Percentiles rank a stretch among this genome's conserved stretches.
phyloP scores from a whole-genome alignment of 106 monocot genomes.

The Gastrodia elata region DNA sequence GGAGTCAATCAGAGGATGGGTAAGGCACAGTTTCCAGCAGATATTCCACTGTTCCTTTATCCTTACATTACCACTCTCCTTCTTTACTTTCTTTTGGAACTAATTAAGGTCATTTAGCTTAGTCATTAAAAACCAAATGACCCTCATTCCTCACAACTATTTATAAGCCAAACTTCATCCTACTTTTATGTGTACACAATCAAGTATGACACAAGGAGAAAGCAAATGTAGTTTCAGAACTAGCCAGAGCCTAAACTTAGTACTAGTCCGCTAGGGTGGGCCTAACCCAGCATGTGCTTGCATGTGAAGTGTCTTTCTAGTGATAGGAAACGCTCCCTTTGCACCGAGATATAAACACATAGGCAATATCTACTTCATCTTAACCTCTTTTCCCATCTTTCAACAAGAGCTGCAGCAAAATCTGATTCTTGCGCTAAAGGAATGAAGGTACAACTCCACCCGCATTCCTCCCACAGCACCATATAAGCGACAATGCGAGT shows the following conservation, averaged over 20 bases:
- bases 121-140: no score
- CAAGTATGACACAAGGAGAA: not conserved
- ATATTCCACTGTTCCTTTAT: not conserved
- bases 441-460: constrained; percentile 10
- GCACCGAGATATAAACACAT: not conserved
- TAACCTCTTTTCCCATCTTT: not conserved
- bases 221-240: not conserved
- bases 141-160: not conserved
- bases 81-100: no score
- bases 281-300: constrained; percentile 4
- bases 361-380: not conserved
- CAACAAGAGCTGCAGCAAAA: not conserved
- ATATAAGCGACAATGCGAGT: not conserved
- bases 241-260: not conserved
- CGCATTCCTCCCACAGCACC: not conserved
- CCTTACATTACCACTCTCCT: not conserved
- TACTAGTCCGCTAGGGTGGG: not conserved
- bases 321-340: not conserved
- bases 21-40: not conserved
- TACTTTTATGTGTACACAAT: no score
- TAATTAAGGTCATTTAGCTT: no score
- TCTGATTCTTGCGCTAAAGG: not conserved
- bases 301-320: constrained; percentile 67
- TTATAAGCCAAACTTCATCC: not conserved
- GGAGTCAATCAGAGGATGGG: constrained; percentile 2